Conservation (phyloP, 345 rosid species). For the Salix caprea region DNA sequence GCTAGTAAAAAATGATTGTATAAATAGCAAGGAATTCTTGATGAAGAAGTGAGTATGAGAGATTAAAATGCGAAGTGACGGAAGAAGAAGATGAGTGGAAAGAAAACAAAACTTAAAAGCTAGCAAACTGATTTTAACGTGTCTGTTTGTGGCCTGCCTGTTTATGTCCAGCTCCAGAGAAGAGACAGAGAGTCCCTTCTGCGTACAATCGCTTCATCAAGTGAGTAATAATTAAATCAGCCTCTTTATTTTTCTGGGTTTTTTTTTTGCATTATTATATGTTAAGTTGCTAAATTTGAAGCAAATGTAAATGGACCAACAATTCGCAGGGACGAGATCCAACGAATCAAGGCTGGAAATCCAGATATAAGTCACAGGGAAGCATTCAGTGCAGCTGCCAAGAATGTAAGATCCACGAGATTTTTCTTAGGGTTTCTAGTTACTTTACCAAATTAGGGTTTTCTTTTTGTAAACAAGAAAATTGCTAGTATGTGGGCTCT, state of each 20-base stretch:
- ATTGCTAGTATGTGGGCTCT: not conserved
- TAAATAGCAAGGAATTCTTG: slow-evolving; percentile 14
- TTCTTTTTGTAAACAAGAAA: not conserved
- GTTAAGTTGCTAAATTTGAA: slow-evolving; percentile 11
- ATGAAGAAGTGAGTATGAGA: slow-evolving; percentile 21
- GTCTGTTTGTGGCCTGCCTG: slow-evolving; percentile 37
- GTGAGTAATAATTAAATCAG: slow-evolving; percentile 43
- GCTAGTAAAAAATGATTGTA: not conserved
- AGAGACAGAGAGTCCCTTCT: slow-evolving; percentile 99
- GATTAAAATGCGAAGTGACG: slow-evolving; percentile 1
- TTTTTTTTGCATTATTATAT: not conserved
- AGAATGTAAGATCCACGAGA: slow-evolving; percentile 65
- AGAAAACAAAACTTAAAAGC: slow-evolving; percentile 16
- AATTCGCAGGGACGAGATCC: slow-evolving; percentile 87
- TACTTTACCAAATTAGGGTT: slow-evolving; percentile 29
- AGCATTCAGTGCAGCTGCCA: slow-evolving; percentile 99
- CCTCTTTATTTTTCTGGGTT: not conserved
- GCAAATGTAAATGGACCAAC: not conserved
- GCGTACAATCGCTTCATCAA: slow-evolving; percentile 99
- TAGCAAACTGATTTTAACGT: slow-evolving; percentile 35
- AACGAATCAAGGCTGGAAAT: slow-evolving; percentile 97
- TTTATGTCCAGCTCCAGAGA: slow-evolving; percentile 89
- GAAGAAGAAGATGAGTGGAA: not conserved
- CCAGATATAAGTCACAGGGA: slow-evolving; percentile 99
- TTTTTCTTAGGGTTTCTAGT: slow-evolving; percentile 10